A percentile compares a stretch with the other conserved stretches of the same genome.
Evolutionary conservation across 1,284 basidiomycete genomes (phyloP).

Genomic region (Anthracocystis panici-leucophaei): DNA sequence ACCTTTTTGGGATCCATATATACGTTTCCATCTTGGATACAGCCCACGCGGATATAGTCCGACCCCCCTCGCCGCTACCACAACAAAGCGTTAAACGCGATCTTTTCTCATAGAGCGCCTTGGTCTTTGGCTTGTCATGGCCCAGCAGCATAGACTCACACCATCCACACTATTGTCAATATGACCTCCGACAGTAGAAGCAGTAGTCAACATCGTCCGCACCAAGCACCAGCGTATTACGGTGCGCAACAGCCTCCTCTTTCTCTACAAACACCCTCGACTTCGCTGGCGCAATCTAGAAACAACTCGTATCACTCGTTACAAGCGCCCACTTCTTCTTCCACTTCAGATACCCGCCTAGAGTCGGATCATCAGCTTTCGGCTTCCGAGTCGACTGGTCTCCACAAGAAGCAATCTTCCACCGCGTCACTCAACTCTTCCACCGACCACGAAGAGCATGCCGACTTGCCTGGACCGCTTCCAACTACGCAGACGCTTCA

Average conservation of each 20-base stretch:
- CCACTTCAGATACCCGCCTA: slow-evolving; percentile 26
- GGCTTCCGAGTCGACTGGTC: slow-evolving; percentile 7
- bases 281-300: slow-evolving; percentile 17
- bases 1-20: slow-evolving; percentile 1
- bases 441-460: slow-evolving; percentile 33
- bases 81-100: neutral
- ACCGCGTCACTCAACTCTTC: slow-evolving; percentile 20
- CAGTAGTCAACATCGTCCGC: slow-evolving; percentile 36
- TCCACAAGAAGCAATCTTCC: slow-evolving; percentile 11
- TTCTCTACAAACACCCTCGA: slow-evolving; percentile 22
- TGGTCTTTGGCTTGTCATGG: slow-evolving; percentile 26
- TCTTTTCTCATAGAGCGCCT: neutral
- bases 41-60: neutral
- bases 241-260: slow-evolving; percentile 34
- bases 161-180: slow-evolving; percentile 8
- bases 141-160: slow-evolving; percentile 1
- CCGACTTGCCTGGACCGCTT: slow-evolving; percentile 37
- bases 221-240: slow-evolving; percentile 36
- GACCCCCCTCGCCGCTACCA: too few species aligned
- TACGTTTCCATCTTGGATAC: neutral
- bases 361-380: slow-evolving; percentile 18
- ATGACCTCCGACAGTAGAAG: slow-evolving; percentile 30
- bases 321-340: slow-evolving; percentile 14
- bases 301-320: slow-evolving; percentile 25
- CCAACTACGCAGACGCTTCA: slow-evolving; percentile 33